Percentiles rank a stretch among this genome's conserved stretches.
Evolutionary conservation across 1,139 yeast species (phyloP).

Genomic region (Eremothecium gossypii): DNA sequence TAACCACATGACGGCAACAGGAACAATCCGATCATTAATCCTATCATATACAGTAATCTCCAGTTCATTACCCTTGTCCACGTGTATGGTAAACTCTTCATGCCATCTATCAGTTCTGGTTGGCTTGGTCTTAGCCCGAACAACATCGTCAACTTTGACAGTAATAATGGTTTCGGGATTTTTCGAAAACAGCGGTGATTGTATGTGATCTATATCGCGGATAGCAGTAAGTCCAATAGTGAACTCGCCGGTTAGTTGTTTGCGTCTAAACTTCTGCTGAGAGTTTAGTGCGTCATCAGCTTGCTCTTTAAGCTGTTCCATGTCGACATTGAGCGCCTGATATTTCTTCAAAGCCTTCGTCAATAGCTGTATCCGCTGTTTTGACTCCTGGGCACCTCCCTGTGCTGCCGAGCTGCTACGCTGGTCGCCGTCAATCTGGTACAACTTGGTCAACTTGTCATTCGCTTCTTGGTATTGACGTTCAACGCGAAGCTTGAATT

Average conservation of each 20-base stretch:
- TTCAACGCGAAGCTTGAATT: constrained; percentile 87
- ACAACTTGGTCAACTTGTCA: constrained; percentile 76
- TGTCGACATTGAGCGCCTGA: constrained; percentile 70
- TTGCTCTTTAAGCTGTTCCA: constrained; percentile 36
- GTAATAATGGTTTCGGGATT: constrained; percentile 73
- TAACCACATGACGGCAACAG: constrained; percentile 93
- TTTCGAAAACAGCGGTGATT: constrained; percentile 67
- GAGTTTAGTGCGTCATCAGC: constrained; percentile 58
- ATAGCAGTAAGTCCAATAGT: constrained; percentile 63
- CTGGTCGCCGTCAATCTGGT: constrained; percentile 85
- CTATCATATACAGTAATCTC: constrained; percentile 84
- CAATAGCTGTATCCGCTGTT: constrained; percentile 74
- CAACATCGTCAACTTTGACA: constrained; percentile 79
- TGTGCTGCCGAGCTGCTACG: constrained; percentile 82
- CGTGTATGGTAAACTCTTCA: constrained; percentile 71
- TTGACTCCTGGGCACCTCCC: constrained; percentile 75
- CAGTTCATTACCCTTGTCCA: constrained; percentile 86
- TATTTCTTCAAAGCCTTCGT: constrained; percentile 79
- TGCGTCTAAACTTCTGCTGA: constrained; percentile 61
- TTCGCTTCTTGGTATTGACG: constrained; percentile 89
- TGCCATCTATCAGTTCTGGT: constrained; percentile 76
- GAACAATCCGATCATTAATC: constrained; percentile 53
- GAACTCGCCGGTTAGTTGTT: constrained; percentile 74
- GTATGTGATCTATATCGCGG: constrained; percentile 86
- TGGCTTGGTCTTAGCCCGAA: constrained; percentile 64